Evolutionary conservation across 2,329 filamentous ascomycete species (phyloP), one percentile per base, ranked within the genome.

Genomic region (Sclerotinia borealis): DNA sequence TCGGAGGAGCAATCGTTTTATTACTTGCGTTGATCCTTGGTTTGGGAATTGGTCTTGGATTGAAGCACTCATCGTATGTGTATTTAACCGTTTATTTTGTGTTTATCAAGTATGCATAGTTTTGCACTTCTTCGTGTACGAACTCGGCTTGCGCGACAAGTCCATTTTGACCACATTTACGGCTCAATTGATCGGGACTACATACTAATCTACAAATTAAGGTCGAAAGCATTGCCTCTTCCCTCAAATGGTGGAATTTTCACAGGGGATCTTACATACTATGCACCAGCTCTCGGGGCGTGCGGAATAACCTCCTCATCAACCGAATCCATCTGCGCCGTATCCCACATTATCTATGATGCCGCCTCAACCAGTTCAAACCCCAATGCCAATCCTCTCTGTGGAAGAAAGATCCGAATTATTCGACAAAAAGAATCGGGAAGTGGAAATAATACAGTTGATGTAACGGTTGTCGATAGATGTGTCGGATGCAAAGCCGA

Each of bases 251-350:
- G 78, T 13, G 77, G 80, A 1, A 79, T 80, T 0, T 85, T 83
- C 69, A 80, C 77, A 4, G 88, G 87, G 59, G 86, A 90, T 56
- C 74, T 90, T 58, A 91, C 88, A 0, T 93, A 86, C 77, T 93
- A 89, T 74, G 77, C 78, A 22, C 83, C 88, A 0, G 79, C 75
- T 11, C 79, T 91, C 4, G 90, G 90, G 15, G 86, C 89, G 0
- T 93, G 91, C 72, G 90, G 90, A 6, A 75, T 81, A 37, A 79
- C 76, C 1, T 85, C 83, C 60, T 75, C 72, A 1, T 77, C 79
- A 9, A 75, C 73, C 9, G 87, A 92, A 63, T 72, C 81, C 63
- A 83, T 93, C 47, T 87, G 84, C 41, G 84, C 90, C 0, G 80
- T 93, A 0, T 88, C 87, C 2, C 83, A 87, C 69, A 71, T 80